Evolutionary conservation across 73 alveolate genomes (phyloP), one percentile per base, ranked within the genome.

Genomic region (Stentor coeruleus): DNA sequence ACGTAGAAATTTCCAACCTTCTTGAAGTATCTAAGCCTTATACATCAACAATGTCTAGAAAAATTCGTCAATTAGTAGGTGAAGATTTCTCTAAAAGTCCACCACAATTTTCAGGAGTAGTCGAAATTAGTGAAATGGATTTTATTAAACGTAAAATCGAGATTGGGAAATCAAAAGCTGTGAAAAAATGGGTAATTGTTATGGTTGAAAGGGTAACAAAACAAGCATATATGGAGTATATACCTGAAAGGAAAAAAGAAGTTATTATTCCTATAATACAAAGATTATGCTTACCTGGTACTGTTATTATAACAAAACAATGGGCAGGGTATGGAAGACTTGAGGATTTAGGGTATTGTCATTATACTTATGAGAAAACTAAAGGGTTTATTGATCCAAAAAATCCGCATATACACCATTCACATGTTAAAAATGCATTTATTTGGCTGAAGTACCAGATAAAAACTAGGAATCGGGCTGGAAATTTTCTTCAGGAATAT

Each of bases 321-420:
- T 31, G n/a, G 79, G 79, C 49, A 1, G n/a, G 79, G 2, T 66
- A 66, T 31, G 79, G 79, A 66, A 66, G 79, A 66, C 79, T 66
- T 0, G 79, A 66, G 33, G 79, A 66, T 2, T 66, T 20, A 11
- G 79, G 79, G 37, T 66, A 28, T 40, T 31, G 40, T 1, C 79
- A 66, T 2, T 66, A 26, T 66, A 20, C n/a, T 20, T 31, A 20
- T 66, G 36, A 26, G 26, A 66, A 66, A 66, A 28, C 79, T 14
- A 20, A 31, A 66, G 79, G 79, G 2, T 66, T 66, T 2, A 31
- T 11, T 20, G 79, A 66, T 31, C 79, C 79, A 11, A 31, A 66
- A 37, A 66, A 66, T 66, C n/a, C n/a, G 15, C 14, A 20, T 40
- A 66, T 66, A 0, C 79, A 66, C 79, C 79, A 66, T 66, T 20